Conservation (phyloP, 805 yeast species). For the Kuraishia cidri region DNA sequence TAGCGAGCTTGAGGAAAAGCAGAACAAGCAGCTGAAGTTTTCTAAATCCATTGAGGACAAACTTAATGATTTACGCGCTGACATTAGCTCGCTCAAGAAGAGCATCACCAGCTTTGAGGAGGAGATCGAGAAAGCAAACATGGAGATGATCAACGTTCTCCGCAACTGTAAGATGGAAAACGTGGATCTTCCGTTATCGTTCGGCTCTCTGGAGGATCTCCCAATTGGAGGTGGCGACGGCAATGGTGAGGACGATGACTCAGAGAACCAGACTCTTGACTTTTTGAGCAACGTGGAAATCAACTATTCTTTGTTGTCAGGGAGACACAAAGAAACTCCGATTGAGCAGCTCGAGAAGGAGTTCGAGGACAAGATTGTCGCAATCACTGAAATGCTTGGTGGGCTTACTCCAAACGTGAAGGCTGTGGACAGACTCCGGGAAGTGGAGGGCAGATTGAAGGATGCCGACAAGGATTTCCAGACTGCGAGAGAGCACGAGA, state of each 20-base stretch:
- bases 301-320: conserved; percentile 41
- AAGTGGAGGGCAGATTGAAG: conserved; percentile 51
- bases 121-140: conserved; percentile 38
- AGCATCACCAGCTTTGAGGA: conserved; percentile 37
- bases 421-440: conserved; percentile 68
- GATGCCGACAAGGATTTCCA: conserved; percentile 60
- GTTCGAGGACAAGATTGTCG: conserved; percentile 27
- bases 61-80: conserved; percentile 18
- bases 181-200: conserved; percentile 49
- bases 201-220: conserved; percentile 51
- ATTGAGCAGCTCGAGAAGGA: conserved; percentile 18
- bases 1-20: conserved; percentile 17
- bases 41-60: conserved; percentile 4
- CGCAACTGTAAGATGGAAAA: conserved; percentile 71
- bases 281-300: conserved; percentile 42
- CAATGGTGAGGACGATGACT: conserved; percentile 19
- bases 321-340: conserved; percentile 27
- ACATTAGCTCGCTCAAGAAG: conserved; percentile 20
- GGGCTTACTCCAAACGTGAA: conserved; percentile 71
- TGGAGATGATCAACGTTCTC: conserved; percentile 50
- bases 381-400: conserved; percentile 24
- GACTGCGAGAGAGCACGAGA: conserved; percentile 52
- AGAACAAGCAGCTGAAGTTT: conserved; percentile 1
- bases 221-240: conserved; percentile 47
- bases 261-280: conserved; percentile 16